Base-by-base conservation (phyloP, 495 filamentous ascomycete genomes). In the Pyrenula aspistea region DNA sequence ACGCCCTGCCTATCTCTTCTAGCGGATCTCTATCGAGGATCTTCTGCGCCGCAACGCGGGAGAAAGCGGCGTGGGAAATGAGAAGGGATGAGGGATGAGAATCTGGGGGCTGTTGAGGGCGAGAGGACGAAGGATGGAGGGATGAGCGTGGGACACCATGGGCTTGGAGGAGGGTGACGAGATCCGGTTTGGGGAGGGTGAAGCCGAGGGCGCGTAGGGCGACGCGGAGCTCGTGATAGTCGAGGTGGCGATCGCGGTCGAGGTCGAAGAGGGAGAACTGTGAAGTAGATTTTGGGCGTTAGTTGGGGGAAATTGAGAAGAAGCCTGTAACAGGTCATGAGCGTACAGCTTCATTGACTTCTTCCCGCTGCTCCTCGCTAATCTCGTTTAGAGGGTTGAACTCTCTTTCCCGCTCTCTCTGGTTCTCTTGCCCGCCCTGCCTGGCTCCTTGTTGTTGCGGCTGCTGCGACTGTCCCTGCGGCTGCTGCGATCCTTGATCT, bases 151-250 rank as follows among this genome's bases (percentile, higher is more conserved):
- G 77, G 0, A 81, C 77, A 53, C 88, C 90, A 69, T 92, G 81
- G 20, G 81, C 81, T 54, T 83, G 84, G 15, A 95, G 80, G 57
- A 91, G 78, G 51, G 73, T 69, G 62, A 90, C 81, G 54, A 95
- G 86, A 65, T 94, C 90, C 61, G 82, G 69, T 71, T 94, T 94
- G 24, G 86, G 80, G 49, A 90, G 80, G 55, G 90, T 91, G 78
- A 97, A 97, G 61, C 92, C 92, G 15, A 97, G 83, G 4, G 92
- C 92, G 73, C 94, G 93, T 67, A 96, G 89, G 58, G 93, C 89
- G 75, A 96, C 94, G 75, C 93, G 91, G 68, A 97, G 88, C 70
- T 97, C 92, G 70, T 95, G 91, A 81, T 96, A 96, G 71, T 96
- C 91, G 61, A 97, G 89, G 63, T 87, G 80, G 54, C 83, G 79